Evolutionary conservation across 805 yeast species (phyloP).

Genomic region (Wickerhamiella kazuoi): DNA sequence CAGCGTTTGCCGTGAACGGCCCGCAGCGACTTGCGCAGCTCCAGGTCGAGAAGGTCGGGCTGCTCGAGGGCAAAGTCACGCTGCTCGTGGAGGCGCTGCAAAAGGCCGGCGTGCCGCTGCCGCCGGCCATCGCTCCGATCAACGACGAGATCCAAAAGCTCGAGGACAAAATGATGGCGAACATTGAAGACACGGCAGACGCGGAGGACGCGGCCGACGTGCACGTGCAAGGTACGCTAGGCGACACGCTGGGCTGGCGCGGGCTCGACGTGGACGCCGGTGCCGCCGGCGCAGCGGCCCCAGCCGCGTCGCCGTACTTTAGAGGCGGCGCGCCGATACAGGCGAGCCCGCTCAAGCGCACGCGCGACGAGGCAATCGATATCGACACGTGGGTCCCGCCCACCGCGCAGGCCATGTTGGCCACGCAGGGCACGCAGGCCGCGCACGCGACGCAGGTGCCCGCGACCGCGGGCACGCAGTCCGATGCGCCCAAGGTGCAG

Average conservation of each 20-base stretch:
- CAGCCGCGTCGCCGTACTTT: neutral
- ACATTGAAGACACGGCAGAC: constrained; percentile 1
- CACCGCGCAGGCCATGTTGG: neutral
- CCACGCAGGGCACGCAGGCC: no score
- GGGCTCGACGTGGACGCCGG: neutral
- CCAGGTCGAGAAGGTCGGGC: constrained; percentile 13
- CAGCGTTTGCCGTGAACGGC: neutral
- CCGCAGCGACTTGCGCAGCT: constrained; percentile 2
- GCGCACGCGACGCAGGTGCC: neutral
- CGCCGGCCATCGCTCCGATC: constrained; percentile 3
- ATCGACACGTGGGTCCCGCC: neutral
- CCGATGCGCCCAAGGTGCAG: neutral
- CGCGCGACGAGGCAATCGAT: neutral
- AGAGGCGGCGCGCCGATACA: neutral
- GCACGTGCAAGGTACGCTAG: neutral
- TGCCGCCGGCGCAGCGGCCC: neutral
- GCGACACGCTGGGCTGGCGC: neutral
- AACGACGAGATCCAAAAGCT: constrained; percentile 8
- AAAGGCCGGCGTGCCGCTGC: neutral
- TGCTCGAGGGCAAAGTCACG: constrained; percentile 12
- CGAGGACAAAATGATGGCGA: constrained; percentile 8
- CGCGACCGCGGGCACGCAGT: neutral
- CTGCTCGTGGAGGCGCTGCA: constrained; percentile 3
- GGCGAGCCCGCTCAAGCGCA: neutral
- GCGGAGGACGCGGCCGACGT: neutral